Evolutionary conservation across 805 yeast genomes (phyloP).

Genomic region (Starmerella roubikii): DNA sequence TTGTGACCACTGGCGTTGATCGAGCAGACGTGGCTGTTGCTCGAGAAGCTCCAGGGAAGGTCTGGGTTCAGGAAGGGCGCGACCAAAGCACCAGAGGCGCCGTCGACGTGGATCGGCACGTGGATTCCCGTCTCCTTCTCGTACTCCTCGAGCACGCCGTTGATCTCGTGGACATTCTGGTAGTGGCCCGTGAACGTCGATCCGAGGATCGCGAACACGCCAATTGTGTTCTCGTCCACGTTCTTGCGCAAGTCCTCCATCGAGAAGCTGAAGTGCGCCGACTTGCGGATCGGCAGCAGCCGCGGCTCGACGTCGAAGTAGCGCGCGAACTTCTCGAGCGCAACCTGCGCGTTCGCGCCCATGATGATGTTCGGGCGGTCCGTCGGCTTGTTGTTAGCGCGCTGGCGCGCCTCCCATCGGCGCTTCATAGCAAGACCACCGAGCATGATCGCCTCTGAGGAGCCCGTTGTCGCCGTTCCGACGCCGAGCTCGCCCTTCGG

Average conservation of each 20-base stretch:
- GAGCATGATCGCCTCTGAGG: constrained; percentile 85
- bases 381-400: constrained; percentile 43
- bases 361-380: constrained; percentile 71
- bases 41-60: constrained; percentile 74
- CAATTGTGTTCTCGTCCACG: constrained; percentile 85
- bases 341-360: constrained; percentile 91
- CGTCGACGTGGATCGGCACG: constrained; percentile 84
- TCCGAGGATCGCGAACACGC: constrained; percentile 76
- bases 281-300: constrained; percentile 49
- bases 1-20: constrained; percentile 90
- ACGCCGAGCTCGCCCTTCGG: constrained; percentile 39
- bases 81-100: constrained; percentile 80
- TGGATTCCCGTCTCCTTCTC: constrained; percentile 52
- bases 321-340: constrained; percentile 84
- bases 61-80: constrained; percentile 76
- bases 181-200: constrained; percentile 90
- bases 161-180: constrained; percentile 55
- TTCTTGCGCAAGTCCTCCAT: constrained; percentile 42
- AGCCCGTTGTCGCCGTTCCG: constrained; percentile 89
- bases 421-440: constrained; percentile 91
- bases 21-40: constrained; percentile 59
- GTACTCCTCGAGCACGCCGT: constrained; percentile 52
- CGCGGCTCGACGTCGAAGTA: constrained; percentile 86
- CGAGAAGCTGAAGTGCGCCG: constrained; percentile 54
- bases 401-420: constrained; percentile 62